A percentile compares a stretch with the other conserved stretches of the same genome.
phyloP scores from a whole-genome alignment of 1,139 yeast species.

The Wickerhamomyces sp. region DNA sequence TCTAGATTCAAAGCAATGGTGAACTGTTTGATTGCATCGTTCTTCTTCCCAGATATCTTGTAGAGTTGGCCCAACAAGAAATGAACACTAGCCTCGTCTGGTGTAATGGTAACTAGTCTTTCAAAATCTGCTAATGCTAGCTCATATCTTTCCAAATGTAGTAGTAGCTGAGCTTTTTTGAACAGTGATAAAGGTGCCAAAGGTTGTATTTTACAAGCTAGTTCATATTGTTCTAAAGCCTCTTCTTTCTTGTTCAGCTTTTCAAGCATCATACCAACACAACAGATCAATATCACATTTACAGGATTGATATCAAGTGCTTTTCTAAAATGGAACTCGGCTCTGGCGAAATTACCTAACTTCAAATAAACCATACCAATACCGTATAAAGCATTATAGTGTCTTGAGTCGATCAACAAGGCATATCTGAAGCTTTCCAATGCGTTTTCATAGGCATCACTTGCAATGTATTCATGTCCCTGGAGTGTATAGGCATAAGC shows the following conservation, averaged over 20 bases:
- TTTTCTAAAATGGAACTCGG: slow-evolving; percentile 81
- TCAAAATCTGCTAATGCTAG: slow-evolving; percentile 76
- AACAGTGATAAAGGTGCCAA: slow-evolving; percentile 81
- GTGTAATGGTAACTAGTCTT: slow-evolving; percentile 58
- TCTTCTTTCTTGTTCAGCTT: slow-evolving; percentile 61
- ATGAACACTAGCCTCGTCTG: slow-evolving; percentile 94
- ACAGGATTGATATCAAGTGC: slow-evolving; percentile 89
- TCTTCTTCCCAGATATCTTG: slow-evolving; percentile 68
- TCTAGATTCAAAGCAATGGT: slow-evolving; percentile 89
- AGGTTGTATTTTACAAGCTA: slow-evolving; percentile 84
- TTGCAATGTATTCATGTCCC: slow-evolving; percentile 88
- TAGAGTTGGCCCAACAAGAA: slow-evolving; percentile 84
- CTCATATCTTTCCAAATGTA: slow-evolving; percentile 63
- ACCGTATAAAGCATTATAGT: slow-evolving; percentile 94
- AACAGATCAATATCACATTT: slow-evolving; percentile 84
- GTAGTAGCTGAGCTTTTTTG: slow-evolving; percentile 80
- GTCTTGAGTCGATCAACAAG: slow-evolving; percentile 70
- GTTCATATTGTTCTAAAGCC: slow-evolving; percentile 78
- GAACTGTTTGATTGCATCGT: slow-evolving; percentile 77
- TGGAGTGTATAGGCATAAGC: slow-evolving; percentile 89
- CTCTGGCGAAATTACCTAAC: slow-evolving; percentile 76
- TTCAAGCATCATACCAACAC: slow-evolving; percentile 92
- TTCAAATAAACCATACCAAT: slow-evolving; percentile 92
- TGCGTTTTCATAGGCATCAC: slow-evolving; percentile 89
- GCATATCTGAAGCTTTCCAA: slow-evolving; percentile 79